phyloP scores from a whole-genome alignment of 352 stramenopile genomes.

The Phytophthora syringae region DNA sequence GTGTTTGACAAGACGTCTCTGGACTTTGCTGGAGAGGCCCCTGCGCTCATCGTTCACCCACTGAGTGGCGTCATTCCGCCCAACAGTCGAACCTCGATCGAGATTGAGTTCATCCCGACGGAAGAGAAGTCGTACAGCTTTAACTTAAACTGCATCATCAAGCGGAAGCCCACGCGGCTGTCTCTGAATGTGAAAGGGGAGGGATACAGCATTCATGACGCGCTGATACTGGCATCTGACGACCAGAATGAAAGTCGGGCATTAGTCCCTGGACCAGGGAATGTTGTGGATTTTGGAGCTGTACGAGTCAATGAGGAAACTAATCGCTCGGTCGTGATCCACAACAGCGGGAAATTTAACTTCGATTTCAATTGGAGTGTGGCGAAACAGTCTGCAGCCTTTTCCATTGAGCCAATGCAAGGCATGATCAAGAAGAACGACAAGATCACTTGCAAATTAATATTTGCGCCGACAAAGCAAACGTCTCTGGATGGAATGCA shows the following conservation, averaged over 20 bases:
- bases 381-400: conserved; percentile 41
- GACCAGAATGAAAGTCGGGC: conserved; percentile 50
- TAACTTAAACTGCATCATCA: conserved; percentile 92
- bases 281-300: conserved; percentile 86
- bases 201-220: conserved; percentile 92
- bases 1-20: conserved; percentile 92
- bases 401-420: conserved; percentile 73
- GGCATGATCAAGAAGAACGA: conserved; percentile 92
- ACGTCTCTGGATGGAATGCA: conserved; percentile 72
- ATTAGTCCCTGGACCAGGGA: conserved; percentile 37
- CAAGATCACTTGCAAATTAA: conserved; percentile 70
- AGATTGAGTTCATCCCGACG: conserved; percentile 90
- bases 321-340: conserved; percentile 73
- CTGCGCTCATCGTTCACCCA: conserved; percentile 85
- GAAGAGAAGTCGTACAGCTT: conserved; percentile 95
- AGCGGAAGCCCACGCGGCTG: conserved; percentile 92
- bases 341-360: conserved; percentile 95
- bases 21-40: conserved; percentile 77
- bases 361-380: conserved; percentile 93
- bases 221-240: conserved; percentile 50
- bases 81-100: conserved; percentile 80
- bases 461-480: conserved; percentile 83
- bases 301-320: conserved; percentile 88
- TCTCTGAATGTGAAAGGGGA: conserved; percentile 96
- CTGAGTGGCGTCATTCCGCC: conserved; percentile 91